phyloP scores from a whole-genome alignment of 805 yeast species.

The Cyberlindnera americana region DNA sequence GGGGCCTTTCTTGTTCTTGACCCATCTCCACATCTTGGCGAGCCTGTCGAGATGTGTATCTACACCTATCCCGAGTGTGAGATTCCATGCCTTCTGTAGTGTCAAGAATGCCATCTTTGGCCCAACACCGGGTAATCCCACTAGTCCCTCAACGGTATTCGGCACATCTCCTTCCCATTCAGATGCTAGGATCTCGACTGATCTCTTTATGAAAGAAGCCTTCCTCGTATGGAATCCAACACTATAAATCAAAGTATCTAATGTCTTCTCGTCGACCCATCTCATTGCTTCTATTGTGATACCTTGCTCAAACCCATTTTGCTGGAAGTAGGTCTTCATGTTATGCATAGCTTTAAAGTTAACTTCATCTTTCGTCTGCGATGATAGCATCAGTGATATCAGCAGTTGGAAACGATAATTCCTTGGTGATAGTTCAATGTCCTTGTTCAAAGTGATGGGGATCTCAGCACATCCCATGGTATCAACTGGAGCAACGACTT shows the following conservation, averaged over 20 bases:
- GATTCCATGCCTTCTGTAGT: slow-evolving; percentile 78
- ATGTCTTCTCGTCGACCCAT: slow-evolving; percentile 46
- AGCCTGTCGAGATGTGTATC: slow-evolving; percentile 87
- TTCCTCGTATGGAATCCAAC: slow-evolving; percentile 89
- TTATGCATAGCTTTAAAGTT: slow-evolving; percentile 68
- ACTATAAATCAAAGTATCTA: slow-evolving; percentile 65
- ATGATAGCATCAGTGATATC: slow-evolving; percentile 78
- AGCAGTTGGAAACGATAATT: slow-evolving; percentile 67
- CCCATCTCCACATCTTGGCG: slow-evolving; percentile 82
- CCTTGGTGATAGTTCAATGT: slow-evolving; percentile 29
- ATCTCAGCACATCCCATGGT: slow-evolving; percentile 76
- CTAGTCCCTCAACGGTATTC: slow-evolving; percentile 56
- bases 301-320: slow-evolving; percentile 46
- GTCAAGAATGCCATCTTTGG: slow-evolving; percentile 90
- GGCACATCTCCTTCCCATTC: slow-evolving; percentile 71
- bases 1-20: slow-evolving; percentile 52
- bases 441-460: slow-evolving; percentile 37
- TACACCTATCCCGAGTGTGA: slow-evolving; percentile 83
- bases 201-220: slow-evolving; percentile 61
- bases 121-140: slow-evolving; percentile 84
- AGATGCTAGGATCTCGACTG: slow-evolving; percentile 50
- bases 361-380: slow-evolving; percentile 90
- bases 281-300: slow-evolving; percentile 53
- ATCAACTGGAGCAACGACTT: slow-evolving; percentile 80
- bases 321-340: slow-evolving; percentile 46